Conservation (phyloP, 2,329 filamentous ascomycete species). For the Meredithiella fracta region DNA sequence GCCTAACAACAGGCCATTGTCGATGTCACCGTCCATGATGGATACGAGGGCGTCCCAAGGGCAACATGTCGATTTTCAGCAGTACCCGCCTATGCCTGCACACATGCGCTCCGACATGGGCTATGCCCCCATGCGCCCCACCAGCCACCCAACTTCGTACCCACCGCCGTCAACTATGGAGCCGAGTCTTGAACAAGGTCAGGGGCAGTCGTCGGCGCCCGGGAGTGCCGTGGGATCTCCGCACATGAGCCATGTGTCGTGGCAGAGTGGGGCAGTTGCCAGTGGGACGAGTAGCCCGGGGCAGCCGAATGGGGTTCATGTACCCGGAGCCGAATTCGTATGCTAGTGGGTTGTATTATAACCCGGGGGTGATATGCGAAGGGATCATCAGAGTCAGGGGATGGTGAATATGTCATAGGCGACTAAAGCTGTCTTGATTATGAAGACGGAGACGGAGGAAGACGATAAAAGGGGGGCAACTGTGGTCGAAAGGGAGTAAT, state of each 20-base stretch:
- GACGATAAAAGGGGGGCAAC: constrained; percentile 21
- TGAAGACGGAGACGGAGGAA: too few species aligned
- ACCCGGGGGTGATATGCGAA: constrained; percentile 32
- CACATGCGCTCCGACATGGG: constrained; percentile 67
- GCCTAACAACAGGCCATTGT: constrained; percentile 60
- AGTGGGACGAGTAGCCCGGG: constrained; percentile 50
- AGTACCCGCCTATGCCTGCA: constrained; percentile 61
- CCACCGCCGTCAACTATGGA: constrained; percentile 67
- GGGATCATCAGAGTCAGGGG: constrained; percentile 18
- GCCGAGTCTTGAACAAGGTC: constrained; percentile 51
- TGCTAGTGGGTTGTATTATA: constrained; percentile 51
- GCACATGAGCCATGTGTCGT: constrained; percentile 65
- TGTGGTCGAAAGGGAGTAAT: constrained; percentile 29
- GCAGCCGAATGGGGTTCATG: constrained; percentile 33
- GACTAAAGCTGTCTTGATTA: background rate
- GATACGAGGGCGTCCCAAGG: background rate
- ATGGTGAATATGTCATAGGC: constrained; percentile 20
- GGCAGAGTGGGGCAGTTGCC: constrained; percentile 34
- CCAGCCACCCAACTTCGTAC: constrained; percentile 71
- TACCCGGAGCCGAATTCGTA: constrained; percentile 73
- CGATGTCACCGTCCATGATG: constrained; percentile 56
- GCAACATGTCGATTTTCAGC: constrained; percentile 37
- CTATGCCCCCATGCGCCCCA: constrained; percentile 48
- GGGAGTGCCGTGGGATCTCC: constrained; percentile 68
- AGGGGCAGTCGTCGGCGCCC: constrained; percentile 26